Base-by-base conservation (phyloP, 192 early-diverging fungal genomes). In the Coemansia javaensis region DNA sequence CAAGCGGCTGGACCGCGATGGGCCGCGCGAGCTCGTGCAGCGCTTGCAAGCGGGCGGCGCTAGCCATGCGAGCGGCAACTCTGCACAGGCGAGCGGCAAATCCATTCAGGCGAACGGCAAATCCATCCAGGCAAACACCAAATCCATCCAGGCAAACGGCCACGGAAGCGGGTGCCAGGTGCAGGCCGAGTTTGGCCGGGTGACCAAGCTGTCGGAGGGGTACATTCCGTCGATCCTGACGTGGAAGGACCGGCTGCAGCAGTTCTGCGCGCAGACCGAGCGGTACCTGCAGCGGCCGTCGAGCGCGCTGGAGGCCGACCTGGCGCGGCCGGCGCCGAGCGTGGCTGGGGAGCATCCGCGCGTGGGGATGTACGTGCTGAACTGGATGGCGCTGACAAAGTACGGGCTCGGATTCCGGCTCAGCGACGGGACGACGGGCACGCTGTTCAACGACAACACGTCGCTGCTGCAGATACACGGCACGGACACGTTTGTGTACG, bases 361-460 rank as follows among this genome's bases (percentile, higher is more conserved):
- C 6, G 69, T 73, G 3, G 69, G 69, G 44, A 64, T 90, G 22
- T 95, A 92, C 50, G 77, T 98, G 30, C 79, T 80, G 21, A 91
- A 87, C 59, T 98, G 93, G 91, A 79, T 97, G 44, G 85, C 84
- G 49, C 76, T 85, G 11, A 65, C 76, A 49, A 90, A 87, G 31
- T 96, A 94, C 58, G 95, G 95, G 8, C 62, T 97, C 40, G 88
- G 88, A 1, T 98, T 94, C 65, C 79, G 85, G 39, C 63, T 97
- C 46, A 82, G 85, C 21, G 91, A 97, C 58, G 87, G 89, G 10
- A 83, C 84, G 9, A 66, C 80, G 20, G 95, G 93, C 10, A 82
- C 93, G 1, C 77, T 87, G 33, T 97, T 87, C 63, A 97, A 97
- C 40, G 95, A 98, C 66, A 80, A 81, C 23, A 90, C 88, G 5